Evolutionary conservation across 1,284 basidiomycete species (phyloP).

Genomic region (Porogramme epimiltina): DNA sequence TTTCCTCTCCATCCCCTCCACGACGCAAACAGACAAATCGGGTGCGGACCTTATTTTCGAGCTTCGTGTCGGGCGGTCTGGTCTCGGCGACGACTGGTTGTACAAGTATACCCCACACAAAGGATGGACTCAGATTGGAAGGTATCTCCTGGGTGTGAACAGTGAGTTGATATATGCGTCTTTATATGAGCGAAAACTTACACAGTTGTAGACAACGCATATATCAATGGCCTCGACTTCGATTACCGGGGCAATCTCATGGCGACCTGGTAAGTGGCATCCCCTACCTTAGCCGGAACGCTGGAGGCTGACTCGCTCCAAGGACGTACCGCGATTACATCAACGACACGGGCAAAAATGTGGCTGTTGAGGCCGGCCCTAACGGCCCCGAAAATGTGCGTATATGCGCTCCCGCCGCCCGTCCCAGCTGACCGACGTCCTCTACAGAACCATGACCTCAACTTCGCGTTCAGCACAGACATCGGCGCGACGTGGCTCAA

Average conservation of each 20-base stretch:
- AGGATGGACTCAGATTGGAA: constrained; percentile 38
- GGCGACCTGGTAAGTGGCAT: constrained; percentile 36
- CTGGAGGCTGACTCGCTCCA: neutral
- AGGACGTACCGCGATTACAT: constrained; percentile 49
- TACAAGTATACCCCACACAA: constrained; percentile 38
- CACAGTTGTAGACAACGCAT: constrained; percentile 38
- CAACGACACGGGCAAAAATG: constrained; percentile 40
- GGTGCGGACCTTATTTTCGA: constrained; percentile 39
- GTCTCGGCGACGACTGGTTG: constrained; percentile 45
- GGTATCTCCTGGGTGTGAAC: constrained; percentile 41
- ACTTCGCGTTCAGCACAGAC: constrained; percentile 39
- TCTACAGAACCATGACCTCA: constrained; percentile 44
- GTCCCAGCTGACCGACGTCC: neutral
- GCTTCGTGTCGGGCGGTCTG: constrained; percentile 42
- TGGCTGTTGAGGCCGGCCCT: constrained; percentile 45
- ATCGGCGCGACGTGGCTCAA: constrained; percentile 39
- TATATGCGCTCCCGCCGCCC: neutral
- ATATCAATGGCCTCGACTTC: constrained; percentile 48
- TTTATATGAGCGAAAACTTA: neutral
- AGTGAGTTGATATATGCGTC: constrained; percentile 24
- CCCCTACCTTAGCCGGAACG: neutral
- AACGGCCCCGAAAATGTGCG: constrained; percentile 48
- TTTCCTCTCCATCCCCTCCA: constrained; percentile 34
- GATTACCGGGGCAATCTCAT: constrained; percentile 36
- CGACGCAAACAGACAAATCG: constrained; percentile 1